Percentiles rank a stretch among this genome's conserved stretches.
Conservation (phyloP, 2,329 filamentous ascomycete genomes). For the Arthrobotrys pseudoclavata region DNA sequence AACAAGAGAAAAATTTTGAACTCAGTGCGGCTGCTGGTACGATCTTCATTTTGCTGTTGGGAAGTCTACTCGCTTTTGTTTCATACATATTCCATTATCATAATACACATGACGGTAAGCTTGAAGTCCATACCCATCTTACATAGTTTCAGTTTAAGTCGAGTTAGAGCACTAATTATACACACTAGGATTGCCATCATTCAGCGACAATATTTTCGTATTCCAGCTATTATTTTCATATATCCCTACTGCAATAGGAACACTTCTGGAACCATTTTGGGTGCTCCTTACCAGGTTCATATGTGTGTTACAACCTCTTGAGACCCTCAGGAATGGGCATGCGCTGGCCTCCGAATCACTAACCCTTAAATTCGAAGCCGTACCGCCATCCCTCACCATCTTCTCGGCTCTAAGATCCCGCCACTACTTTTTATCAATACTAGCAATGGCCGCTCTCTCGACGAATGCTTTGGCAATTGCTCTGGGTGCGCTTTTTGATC, state of each 20-base stretch:
- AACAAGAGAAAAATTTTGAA: conserved; percentile 47
- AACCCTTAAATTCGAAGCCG: conserved; percentile 69
- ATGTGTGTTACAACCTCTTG: conserved; percentile 72
- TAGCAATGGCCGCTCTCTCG: conserved; percentile 70
- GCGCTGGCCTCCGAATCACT: conserved; percentile 66
- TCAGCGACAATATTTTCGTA: conserved; percentile 65
- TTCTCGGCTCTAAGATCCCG: conserved; percentile 68
- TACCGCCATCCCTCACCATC: conserved; percentile 71
- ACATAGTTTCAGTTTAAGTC: too few relatives aligned
- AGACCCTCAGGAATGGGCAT: conserved; percentile 68
- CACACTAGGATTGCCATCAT: conserved; percentile 65
- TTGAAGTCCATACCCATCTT: background rate
- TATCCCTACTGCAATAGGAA: conserved; percentile 71
- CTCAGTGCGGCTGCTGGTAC: conserved; percentile 32
- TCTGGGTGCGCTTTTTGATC: conserved; percentile 69
- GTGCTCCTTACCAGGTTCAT: conserved; percentile 71
- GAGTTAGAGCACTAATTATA: too few relatives aligned
- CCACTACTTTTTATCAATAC: conserved; percentile 68
- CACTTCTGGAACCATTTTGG: conserved; percentile 73
- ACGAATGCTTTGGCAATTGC: conserved; percentile 72
- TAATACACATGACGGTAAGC: conserved; percentile 50
- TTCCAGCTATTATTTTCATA: conserved; percentile 69
- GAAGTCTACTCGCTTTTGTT: conserved; percentile 25
- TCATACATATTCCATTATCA: conserved; percentile 53
- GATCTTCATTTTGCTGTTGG: conserved; percentile 33